Evolutionary conservation across 2,329 filamentous ascomycete species (phyloP), one percentile per base, ranked within the genome.

Genomic region (Penicillium sclerotigenum): DNA sequence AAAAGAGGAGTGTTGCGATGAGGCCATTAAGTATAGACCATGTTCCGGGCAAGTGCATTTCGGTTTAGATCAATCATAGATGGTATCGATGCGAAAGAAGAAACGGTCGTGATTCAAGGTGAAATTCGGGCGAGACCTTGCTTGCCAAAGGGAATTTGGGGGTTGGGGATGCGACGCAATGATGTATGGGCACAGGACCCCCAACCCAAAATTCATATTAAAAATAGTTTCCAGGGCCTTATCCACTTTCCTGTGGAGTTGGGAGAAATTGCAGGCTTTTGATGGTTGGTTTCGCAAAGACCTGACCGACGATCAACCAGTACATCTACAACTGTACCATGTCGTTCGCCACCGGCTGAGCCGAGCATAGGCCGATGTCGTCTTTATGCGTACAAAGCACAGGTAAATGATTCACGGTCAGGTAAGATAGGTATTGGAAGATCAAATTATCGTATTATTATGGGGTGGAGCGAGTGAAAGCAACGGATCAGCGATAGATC

Each of bases 171-270:
- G 47, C 47, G 26, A 37, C 47, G 28, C 13, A 16, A 51, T 51
- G 47, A 55, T 55, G 38, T 38, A 55, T 41, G 40, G 26, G n/a
- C 42, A 26, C 26, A 49, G 10, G 37, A 46, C 20, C 36, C 49
- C 37, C 16, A 28, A 18, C 11, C 38, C 38, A 22, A 42, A 54
- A 49, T 42, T 37, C 37, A 36, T 34, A 46, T 52, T 51, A 55
- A 51, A 55, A 51, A 55, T 55, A 55, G 53, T 46, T 52, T 52
- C 46, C 53, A 55, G 33, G 47, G 26, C 53, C 16, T 47, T n/a
- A 26, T 45, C 53, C 53, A 55, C 53, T 52, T 55, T 43, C 40
- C 20, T 50, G 40, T 52, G 47, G 53, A 20, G 33, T 33, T 41
- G 11, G 29, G 36, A 28, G 16, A 36, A 52, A 55, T 55, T 45